Evolutionary conservation across 2,329 filamentous ascomycete species (phyloP).

Genomic region (Cytospora leucostoma): DNA sequence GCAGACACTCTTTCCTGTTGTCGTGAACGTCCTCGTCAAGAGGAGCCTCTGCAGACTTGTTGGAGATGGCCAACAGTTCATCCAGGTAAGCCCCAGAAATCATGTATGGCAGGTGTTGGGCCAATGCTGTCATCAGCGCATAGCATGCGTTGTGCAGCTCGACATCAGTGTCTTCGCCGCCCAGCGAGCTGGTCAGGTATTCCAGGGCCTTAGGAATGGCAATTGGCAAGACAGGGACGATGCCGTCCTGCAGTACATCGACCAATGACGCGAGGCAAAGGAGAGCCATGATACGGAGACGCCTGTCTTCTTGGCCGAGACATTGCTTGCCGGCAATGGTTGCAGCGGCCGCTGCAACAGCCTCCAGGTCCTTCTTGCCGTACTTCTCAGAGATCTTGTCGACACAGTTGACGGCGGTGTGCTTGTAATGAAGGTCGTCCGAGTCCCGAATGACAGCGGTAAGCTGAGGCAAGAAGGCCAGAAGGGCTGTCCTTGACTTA

Average conservation of each 20-base stretch:
- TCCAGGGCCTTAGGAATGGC: constrained; percentile 71
- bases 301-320: constrained; percentile 71
- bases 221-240: constrained; percentile 78
- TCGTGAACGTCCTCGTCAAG: constrained; percentile 64
- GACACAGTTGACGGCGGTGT: constrained; percentile 84
- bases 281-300: constrained; percentile 79
- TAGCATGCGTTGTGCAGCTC: constrained; percentile 81
- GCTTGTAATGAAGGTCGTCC: constrained; percentile 73
- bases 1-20: constrained; percentile 68
- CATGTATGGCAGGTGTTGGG: constrained; percentile 88
- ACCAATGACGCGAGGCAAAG: constrained; percentile 87
- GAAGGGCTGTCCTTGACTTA: constrained; percentile 67
- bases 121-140: constrained; percentile 74
- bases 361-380: constrained; percentile 83
- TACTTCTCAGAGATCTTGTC: constrained; percentile 94
- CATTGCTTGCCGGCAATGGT: constrained; percentile 76
- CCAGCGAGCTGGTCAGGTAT: constrained; percentile 68
- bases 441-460: constrained; percentile 75
- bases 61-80: constrained; percentile 70
- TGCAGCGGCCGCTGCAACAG: constrained; percentile 72
- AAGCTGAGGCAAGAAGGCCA: constrained; percentile 78
- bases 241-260: constrained; percentile 82
- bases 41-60: constrained; percentile 65
- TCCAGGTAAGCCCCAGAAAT: constrained; percentile 75
- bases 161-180: constrained; percentile 52